Evolutionary conservation across 306 rosid genomes (phyloP).

Genomic region (Pachyrhizus erosus): DNA sequence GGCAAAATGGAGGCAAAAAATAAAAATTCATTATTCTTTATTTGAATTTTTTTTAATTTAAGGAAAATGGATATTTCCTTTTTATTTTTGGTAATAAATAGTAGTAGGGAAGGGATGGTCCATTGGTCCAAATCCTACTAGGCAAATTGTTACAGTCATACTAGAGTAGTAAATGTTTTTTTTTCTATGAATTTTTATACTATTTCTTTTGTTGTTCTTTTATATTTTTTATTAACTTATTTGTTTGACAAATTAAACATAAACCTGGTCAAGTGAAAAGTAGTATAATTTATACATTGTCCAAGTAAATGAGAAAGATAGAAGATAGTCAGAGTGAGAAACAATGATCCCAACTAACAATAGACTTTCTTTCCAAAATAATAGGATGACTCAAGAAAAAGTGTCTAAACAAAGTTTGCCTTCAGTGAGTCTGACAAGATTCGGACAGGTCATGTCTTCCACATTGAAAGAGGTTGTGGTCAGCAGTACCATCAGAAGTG

Average conservation of each 20-base stretch:
- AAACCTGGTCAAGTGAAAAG: neutral
- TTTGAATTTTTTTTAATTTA: neutral
- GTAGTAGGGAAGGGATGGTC: neutral
- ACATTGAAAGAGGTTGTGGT: constrained; percentile 24
- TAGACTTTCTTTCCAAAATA: constrained; percentile 37
- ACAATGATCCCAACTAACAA: constrained; percentile 36
- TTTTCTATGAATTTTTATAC: neutral
- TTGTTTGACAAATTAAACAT: neutral
- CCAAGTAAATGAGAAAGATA: neutral
- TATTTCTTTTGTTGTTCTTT: neutral
- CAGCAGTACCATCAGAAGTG: neutral
- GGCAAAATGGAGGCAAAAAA: neutral
- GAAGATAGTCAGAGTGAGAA: neutral
- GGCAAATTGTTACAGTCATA: neutral
- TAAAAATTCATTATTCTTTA: neutral
- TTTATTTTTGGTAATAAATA: neutral
- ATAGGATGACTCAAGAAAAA: constrained; percentile 34
- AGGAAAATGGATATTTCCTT: neutral
- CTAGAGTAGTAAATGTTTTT: neutral
- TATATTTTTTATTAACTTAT: neutral
- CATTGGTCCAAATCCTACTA: neutral
- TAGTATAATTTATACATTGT: neutral
- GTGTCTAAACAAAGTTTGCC: constrained; percentile 37
- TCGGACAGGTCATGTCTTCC: constrained; percentile 36
- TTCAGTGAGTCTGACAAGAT: constrained; percentile 35